Conservation (phyloP, 805 yeast species). For the Saturnispora halmiae region DNA sequence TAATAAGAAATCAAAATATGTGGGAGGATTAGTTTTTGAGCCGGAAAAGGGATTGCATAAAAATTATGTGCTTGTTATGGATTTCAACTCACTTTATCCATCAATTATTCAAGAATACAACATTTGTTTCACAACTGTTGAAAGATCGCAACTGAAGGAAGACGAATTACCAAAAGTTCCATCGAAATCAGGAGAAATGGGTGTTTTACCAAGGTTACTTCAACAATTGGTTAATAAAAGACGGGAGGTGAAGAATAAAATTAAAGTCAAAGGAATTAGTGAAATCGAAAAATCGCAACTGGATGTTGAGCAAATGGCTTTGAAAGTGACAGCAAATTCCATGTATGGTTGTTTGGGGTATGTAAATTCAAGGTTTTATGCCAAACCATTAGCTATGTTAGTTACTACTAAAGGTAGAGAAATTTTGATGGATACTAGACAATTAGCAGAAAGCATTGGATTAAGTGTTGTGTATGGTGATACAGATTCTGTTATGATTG, state of each 20-base stretch:
- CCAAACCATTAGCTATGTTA: conserved; percentile 90
- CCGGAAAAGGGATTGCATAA: conserved; percentile 94
- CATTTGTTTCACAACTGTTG: conserved; percentile 94
- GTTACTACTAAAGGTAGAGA: conserved; percentile 95
- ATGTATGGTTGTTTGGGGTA: conserved; percentile 98
- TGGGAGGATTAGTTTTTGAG: conserved; percentile 74
- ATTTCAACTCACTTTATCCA: conserved; percentile 94
- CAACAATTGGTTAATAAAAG: conserved; percentile 84
- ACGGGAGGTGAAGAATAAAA: conserved; percentile 78
- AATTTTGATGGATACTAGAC: conserved; percentile 85
- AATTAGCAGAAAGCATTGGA: conserved; percentile 77
- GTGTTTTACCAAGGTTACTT: conserved; percentile 80
- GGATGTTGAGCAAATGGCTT: conserved; percentile 92
- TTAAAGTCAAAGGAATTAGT: conserved; percentile 64
- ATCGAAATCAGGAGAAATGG: conserved; percentile 45
- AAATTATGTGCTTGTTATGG: conserved; percentile 87
- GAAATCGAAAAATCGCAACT: conserved; percentile 67
- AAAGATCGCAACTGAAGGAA: conserved; percentile 42
- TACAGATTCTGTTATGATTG: conserved; percentile 98
- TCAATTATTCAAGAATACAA: conserved; percentile 95
- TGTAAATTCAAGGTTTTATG: conserved; percentile 85
- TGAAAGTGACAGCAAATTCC: conserved; percentile 96
- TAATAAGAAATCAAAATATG: conserved; percentile 28
- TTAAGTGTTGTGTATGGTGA: conserved; percentile 93
- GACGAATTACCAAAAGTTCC: conserved; percentile 70